These are phyloP conservation scores for Penicillium sumatraense DNA, from an alignment of 2,329 filamentous ascomycete species.

Conservation along the genomic window DNA sequence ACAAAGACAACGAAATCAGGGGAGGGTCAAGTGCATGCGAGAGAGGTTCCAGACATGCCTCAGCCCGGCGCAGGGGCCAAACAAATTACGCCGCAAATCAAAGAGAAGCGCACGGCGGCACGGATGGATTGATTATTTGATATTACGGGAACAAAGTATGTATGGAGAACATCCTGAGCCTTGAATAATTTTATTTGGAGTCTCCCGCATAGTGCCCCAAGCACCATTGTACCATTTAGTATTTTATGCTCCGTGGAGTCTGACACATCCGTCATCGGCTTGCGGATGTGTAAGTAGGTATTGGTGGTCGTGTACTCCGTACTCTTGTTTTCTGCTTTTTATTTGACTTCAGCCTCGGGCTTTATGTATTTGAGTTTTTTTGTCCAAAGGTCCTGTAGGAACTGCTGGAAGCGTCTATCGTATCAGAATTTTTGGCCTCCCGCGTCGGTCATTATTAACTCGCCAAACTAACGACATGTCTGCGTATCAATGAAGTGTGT, in stretches of 20 bases:
- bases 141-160: not conserved
- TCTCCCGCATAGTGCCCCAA: not conserved
- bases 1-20: not conserved
- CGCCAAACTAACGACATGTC: not conserved
- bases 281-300: not conserved
- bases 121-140: not conserved
- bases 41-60: constrained; percentile 1
- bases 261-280: not conserved
- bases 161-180: not conserved
- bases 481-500: constrained; percentile 3
- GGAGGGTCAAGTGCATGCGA: constrained; percentile 1
- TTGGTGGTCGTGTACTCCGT: not conserved
- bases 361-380: not conserved
- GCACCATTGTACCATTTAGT: not conserved
- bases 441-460: not conserved
- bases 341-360: not conserved
- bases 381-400: not conserved
- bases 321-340: no score
- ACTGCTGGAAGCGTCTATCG: not conserved
- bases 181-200: not conserved
- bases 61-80: constrained; percentile 5
- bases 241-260: no score
- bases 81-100: constrained; percentile 1
- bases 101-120: not conserved
- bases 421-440: not conserved